Evolutionary conservation across 306 rosid genomes (phyloP), one percentile per base, ranked within the genome.

Genomic region (Cucumis hystrix): DNA sequence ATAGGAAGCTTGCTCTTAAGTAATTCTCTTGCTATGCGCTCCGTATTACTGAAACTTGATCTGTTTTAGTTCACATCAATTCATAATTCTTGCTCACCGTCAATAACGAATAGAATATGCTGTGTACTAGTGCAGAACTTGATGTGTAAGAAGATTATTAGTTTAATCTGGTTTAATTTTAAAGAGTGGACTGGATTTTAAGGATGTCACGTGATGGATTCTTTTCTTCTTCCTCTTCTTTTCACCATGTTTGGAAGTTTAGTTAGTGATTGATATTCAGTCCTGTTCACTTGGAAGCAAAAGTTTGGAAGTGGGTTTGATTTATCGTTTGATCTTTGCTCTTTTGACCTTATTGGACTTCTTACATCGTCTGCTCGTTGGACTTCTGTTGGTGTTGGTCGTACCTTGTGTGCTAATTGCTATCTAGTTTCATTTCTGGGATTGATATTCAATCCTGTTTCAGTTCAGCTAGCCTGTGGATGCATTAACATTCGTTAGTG

Each of bases 1-100:
- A 92, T 75, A 85, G 97, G 83, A 92, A 88, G 81, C 99, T 96
- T 55, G 99, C 99, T 83, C 97, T 96, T 84, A 96, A 91, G 99
- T 96, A 74, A 62, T 87, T 84, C 68, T 74, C 33, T n/a, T 64
- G 73, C 62, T 61, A 23, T 58, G 20, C 4, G 49, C 45, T 66
- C 13, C 55, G 45, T 30, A 14, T 73, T 52, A 52, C 43, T 30
- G 47, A 52, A 73, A 28, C 17, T 73, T 52, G 45, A 73, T 73
- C 77, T 73, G 45, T 73, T 73, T 52, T 47, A 25, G 45, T 73
- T 52, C 5, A 30, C 18, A 30, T 33, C 28, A 4, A 9, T 28
- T 72, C 23, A 8, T 17, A 30, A 33, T 73, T 73, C 62, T 17
- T 51, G 61, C 47, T 30, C 62, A 10, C 62, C 8, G 6, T 73